Base-by-base conservation (phyloP, 2,329 filamentous ascomycete genomes). In the Colletotrichum brevisporum region DNA sequence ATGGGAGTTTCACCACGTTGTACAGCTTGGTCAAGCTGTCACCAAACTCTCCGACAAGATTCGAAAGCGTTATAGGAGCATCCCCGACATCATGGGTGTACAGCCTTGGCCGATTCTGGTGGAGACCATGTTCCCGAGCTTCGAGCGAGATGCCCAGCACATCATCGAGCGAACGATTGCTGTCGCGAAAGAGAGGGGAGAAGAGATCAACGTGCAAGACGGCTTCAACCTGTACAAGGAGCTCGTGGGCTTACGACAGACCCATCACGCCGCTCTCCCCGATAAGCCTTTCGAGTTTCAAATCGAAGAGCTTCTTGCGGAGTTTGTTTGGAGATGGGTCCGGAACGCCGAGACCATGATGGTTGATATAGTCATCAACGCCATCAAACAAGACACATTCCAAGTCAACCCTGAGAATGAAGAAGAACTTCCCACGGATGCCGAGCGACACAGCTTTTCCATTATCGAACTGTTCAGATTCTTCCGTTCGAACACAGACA, bases 271-370 rank as follows among this genome's bases (percentile, higher is more conserved):
- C 71, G 91, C 90, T 24, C 85, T 98, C 18, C 93, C 93, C 0
- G 86, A 85, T 72, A 84, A 89, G 69, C 88, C 90, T 1, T 99
- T 98, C 78, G 91, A 91, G 5, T 98, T 98, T 78, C 90, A 94
- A 72, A 88, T 99, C 51, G 96, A 99, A 80, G 89, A 91, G 50
- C 83, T 97, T 16, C 85, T 99, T 18, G 92, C 95, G 71, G 92
- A 93, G 43, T 99, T 98, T 78, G 96, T 98, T 6, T 98, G 95
- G 95, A 90, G 94, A 67, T 99, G 95, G 95, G 94, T 99, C 71
- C 87, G 88, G 62, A 89, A 90, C 71, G 94, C 94, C 8, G 94
- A 98, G 75, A 84, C 84, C 41, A 94, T 91, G 76, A 91, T 98
- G 76, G 86, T 92, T 70, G 90, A 90, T 26, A 96, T 96, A 84